Evolutionary conservation across 2,329 filamentous ascomycete genomes (phyloP).

Genomic region (Xylaria sp.): DNA sequence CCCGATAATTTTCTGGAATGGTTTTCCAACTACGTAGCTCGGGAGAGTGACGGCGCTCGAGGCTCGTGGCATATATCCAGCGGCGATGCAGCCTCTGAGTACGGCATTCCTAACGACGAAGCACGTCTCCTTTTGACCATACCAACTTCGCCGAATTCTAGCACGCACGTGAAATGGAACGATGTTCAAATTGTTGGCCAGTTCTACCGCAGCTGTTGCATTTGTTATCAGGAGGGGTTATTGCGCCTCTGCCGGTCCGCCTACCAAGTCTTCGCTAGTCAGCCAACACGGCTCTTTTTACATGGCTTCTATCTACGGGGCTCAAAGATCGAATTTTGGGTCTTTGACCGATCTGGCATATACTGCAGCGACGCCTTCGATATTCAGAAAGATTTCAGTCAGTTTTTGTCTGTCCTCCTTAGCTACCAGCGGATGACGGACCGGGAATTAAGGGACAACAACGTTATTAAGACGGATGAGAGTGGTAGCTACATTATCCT

Average conservation of each 20-base stretch:
- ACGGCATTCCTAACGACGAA: conserved; percentile 24
- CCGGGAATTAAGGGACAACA: conserved; percentile 44
- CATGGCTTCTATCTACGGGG: conserved; percentile 53
- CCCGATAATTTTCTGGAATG: conserved; percentile 37
- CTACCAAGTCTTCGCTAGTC: conserved; percentile 47
- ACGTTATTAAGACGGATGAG: conserved; percentile 45
- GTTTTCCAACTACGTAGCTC: conserved; percentile 37
- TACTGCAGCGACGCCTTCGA: conserved; percentile 50
- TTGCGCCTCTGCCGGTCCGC: conserved; percentile 40
- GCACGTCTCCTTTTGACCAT: conserved; percentile 37
- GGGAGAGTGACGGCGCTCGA: conserved; percentile 33
- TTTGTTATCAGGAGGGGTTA: conserved; percentile 40
- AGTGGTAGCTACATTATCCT: conserved; percentile 38
- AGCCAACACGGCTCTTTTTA: conserved; percentile 52
- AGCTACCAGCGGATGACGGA: conserved; percentile 50
- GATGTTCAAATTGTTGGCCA: conserved; percentile 41
- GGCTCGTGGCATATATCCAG: conserved; percentile 39
- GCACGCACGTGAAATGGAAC: conserved; percentile 34
- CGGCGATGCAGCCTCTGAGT: conserved; percentile 13
- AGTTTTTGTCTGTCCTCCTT: conserved; percentile 47
- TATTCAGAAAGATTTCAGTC: conserved; percentile 45
- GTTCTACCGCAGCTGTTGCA: conserved; percentile 28
- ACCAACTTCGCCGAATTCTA: conserved; percentile 20
- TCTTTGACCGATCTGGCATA: conserved; percentile 53
- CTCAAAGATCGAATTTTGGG: conserved; percentile 50